Evolutionary conservation across 2,329 filamentous ascomycete species (phyloP), one percentile per base, ranked within the genome.

Genomic region (Fusarium anthophilum): DNA sequence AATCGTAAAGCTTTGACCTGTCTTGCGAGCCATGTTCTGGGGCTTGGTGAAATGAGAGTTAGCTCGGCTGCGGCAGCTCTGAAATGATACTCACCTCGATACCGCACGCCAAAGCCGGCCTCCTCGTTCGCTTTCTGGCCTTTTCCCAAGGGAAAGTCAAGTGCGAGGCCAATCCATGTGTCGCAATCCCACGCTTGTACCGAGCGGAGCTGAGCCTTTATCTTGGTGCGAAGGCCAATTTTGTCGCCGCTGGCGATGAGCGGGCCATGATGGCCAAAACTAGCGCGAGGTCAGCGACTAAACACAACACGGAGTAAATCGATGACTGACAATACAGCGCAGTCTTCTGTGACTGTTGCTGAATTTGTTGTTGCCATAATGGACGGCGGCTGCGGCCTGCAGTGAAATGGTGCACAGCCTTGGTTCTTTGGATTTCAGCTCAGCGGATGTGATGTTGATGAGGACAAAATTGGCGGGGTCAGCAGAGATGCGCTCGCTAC

Each of bases 221-320:
- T 28, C 48, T 70, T 70, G 11, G 37, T 50, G 8, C 13, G 3
- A 11, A 62, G 20, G 5, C 58, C 54, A 2, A 69, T 39, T 4
- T 11, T 32, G 17, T 69, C 45, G 6, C 58, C 67, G 8, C 64
- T 51, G 35, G 67, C 58, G 4, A 69, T 48, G 13, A 70, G 20
- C 6, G 67, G 64, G 1, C 67, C 67, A 8, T 28, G 24, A 26
- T 70, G 45, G 13, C 54, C 64, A 12, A 64, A 35, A 5, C 63
- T 70, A 14, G 3, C 15, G 24, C 12, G 26, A 17, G 6, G 20
- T 65, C 14, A 61, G 30, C 39, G 28, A 7, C 15, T 45, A 17
- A 22, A n/a, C 11, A n/a, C 22, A 20, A 10, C 24, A 20, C 17
- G 39, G 14, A 43, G 30, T 26, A 18, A 2, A 22, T 20, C 17